Percentiles rank a stretch among this genome's conserved stretches.
phyloP scores from a whole-genome alignment of 768 basidiomycete species.

The Mycena capillaripes region DNA sequence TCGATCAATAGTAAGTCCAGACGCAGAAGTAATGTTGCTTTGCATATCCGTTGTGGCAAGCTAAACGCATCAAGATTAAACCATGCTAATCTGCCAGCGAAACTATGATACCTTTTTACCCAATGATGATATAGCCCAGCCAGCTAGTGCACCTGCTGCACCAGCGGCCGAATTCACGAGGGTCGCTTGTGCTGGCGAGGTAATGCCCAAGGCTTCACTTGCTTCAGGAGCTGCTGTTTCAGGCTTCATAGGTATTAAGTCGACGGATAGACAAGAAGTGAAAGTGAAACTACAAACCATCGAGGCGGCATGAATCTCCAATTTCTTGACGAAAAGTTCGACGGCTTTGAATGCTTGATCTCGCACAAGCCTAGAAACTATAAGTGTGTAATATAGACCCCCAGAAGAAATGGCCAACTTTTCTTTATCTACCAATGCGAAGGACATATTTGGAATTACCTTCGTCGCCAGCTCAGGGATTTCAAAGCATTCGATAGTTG shows the following conservation, averaged over 20 bases:
- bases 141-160: constrained; percentile 91
- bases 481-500: constrained; percentile 91
- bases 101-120: constrained; percentile 75
- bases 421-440: constrained; percentile 89
- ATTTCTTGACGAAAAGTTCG: constrained; percentile 86
- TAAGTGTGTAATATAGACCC: not conserved
- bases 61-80: constrained; percentile 50
- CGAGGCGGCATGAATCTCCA: constrained; percentile 82
- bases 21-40: constrained; percentile 66
- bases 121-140: constrained; percentile 95
- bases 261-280: not conserved
- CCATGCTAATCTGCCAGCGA: not conserved
- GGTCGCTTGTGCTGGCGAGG: constrained; percentile 56
- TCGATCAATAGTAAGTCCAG: constrained; percentile 49
- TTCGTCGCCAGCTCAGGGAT: constrained; percentile 89
- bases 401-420: constrained; percentile 68
- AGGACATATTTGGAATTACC: constrained; percentile 89
- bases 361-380: constrained; percentile 78
- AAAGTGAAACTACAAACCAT: constrained; percentile 79
- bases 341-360: constrained; percentile 97
- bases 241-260: constrained; percentile 44
- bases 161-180: constrained; percentile 91
- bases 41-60: constrained; percentile 82
- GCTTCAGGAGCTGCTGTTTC: constrained; percentile 53
- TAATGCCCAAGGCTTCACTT: constrained; percentile 43